Conservation (phyloP, 1,284 basidiomycete species). For the Ustilago crameri region DNA sequence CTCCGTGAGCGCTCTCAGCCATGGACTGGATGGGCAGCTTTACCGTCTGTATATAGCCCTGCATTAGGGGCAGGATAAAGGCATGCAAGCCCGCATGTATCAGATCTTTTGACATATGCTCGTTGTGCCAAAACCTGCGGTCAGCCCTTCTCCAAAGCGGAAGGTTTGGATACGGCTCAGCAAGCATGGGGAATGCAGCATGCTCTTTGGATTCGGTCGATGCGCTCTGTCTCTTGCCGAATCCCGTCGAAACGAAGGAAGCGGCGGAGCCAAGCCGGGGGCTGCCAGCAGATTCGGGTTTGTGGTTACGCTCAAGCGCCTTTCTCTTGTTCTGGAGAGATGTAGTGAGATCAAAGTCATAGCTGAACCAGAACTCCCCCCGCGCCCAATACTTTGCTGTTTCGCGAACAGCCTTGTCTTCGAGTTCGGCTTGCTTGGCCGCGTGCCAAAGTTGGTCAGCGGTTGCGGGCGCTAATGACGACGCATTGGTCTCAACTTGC, state of each 20-base stretch:
- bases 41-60: slow-evolving; percentile 80
- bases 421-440: slow-evolving; percentile 59
- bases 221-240: neutral
- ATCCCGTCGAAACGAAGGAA: neutral
- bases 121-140: slow-evolving; percentile 89
- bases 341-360: slow-evolving; percentile 71
- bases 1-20: neutral
- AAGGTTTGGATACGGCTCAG: slow-evolving; percentile 77
- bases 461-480: neutral
- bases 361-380: slow-evolving; percentile 68
- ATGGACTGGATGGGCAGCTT: slow-evolving; percentile 40
- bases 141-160: slow-evolving; percentile 87
- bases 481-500: neutral
- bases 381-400: slow-evolving; percentile 56
- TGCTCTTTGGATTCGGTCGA: neutral
- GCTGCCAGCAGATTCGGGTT: neutral
- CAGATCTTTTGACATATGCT: slow-evolving; percentile 78
- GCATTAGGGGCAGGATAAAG: slow-evolving; percentile 86
- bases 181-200: slow-evolving; percentile 68
- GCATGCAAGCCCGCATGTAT: slow-evolving; percentile 72
- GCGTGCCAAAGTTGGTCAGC: slow-evolving; percentile 53
- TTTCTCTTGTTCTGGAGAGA: slow-evolving; percentile 70
- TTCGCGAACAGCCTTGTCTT: slow-evolving; percentile 61
- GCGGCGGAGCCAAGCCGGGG: neutral
- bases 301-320: slow-evolving; percentile 42